Percentiles rank a stretch among this genome's conserved stretches.
These are phyloP conservation scores for Diaporthe sp. DNA, from an alignment of 2,329 filamentous ascomycete genomes.

Conservation along the genomic window DNA sequence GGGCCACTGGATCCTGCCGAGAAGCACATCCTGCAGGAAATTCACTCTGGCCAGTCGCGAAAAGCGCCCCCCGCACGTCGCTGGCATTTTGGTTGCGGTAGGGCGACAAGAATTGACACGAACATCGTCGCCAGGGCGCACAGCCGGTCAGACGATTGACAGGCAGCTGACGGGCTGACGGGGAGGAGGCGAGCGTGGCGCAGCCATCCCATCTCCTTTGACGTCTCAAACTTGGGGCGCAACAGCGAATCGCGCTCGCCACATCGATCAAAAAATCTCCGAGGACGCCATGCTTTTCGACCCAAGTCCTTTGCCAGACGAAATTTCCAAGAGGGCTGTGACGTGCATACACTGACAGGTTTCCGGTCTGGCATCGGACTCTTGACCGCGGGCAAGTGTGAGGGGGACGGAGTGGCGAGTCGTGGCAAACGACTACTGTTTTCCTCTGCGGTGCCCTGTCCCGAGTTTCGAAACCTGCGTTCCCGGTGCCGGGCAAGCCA, in stretches of 20 bases:
- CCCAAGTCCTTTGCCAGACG: slow-evolving; percentile 19
- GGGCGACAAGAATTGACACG: slow-evolving; percentile 26
- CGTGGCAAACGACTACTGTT: slow-evolving; percentile 1
- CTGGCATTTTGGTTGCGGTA: slow-evolving; percentile 3
- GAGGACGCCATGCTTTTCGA: slow-evolving; percentile 25
- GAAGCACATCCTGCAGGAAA: background rate
- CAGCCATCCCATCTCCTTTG: slow-evolving; percentile 26
- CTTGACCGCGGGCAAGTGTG: background rate
- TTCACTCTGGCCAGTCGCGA: slow-evolving; percentile 30
- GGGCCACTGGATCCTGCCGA: slow-evolving; percentile 18
- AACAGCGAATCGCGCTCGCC: slow-evolving; percentile 23
- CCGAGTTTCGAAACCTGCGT: slow-evolving; percentile 29
- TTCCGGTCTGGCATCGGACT: slow-evolving; percentile 23
- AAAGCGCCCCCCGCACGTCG: background rate
- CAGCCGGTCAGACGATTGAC: slow-evolving; percentile 27
- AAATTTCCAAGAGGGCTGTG: slow-evolving; percentile 12
- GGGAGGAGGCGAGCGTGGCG: slow-evolving; percentile 23
- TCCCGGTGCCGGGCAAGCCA: slow-evolving; percentile 21
- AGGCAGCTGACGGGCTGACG: slow-evolving; percentile 19
- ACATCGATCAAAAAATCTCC: slow-evolving; percentile 22
- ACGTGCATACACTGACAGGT: slow-evolving; percentile 31
- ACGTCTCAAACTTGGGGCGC: slow-evolving; percentile 22
- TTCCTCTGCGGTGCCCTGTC: slow-evolving; percentile 5
- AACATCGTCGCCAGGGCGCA: slow-evolving; percentile 23
- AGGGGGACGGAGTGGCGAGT: slow-evolving; percentile 5